Conservation (phyloP, 495 filamentous ascomycete genomes). For the Aspergillus homomorphus region DNA sequence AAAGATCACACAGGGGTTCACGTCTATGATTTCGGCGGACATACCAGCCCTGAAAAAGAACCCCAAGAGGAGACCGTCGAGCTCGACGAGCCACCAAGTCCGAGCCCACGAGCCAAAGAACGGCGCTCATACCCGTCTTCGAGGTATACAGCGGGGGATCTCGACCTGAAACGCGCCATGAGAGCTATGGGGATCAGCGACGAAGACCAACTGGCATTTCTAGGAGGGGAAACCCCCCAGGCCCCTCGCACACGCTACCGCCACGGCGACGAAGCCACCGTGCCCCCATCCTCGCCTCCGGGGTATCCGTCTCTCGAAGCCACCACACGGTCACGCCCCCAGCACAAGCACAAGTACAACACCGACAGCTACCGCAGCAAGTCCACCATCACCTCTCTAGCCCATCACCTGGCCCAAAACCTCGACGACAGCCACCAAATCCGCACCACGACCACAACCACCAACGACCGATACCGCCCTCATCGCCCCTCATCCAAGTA, state of each 20-base stretch:
- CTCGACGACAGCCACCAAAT: conserved; percentile 21
- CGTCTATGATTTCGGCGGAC: conserved; percentile 29
- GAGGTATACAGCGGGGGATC: conserved; percentile 24
- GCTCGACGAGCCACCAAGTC: conserved; percentile 37
- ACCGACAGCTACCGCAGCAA: conserved; percentile 23
- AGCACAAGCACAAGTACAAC: conserved; percentile 22
- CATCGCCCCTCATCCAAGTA: conserved; percentile 25
- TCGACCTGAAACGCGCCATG: conserved; percentile 28
- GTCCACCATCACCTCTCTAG: conserved; percentile 21
- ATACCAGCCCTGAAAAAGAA: conserved; percentile 22
- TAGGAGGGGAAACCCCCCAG: conserved; percentile 27
- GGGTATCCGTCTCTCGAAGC: conserved; percentile 26
- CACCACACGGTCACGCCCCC: conserved; percentile 20
- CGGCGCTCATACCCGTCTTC: conserved; percentile 20
- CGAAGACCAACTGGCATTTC: conserved; percentile 32
- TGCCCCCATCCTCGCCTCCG: conserved; percentile 38
- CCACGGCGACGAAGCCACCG: conserved; percentile 8
- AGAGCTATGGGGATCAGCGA: conserved; percentile 27
- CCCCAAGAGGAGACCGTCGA: conserved; percentile 36
- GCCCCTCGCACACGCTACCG: conserved; percentile 14
- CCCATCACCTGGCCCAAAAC: conserved; percentile 15
- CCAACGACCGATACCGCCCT: conserved; percentile 12
- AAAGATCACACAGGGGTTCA: conserved; percentile 35
- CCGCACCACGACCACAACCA: conserved; percentile 2
- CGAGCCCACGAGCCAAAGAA: conserved; percentile 40